Evolutionary conservation across 2,329 filamentous ascomycete genomes (phyloP), one percentile per base, ranked within the genome.

Genomic region (Teratosphaeriaceae sp.): DNA sequence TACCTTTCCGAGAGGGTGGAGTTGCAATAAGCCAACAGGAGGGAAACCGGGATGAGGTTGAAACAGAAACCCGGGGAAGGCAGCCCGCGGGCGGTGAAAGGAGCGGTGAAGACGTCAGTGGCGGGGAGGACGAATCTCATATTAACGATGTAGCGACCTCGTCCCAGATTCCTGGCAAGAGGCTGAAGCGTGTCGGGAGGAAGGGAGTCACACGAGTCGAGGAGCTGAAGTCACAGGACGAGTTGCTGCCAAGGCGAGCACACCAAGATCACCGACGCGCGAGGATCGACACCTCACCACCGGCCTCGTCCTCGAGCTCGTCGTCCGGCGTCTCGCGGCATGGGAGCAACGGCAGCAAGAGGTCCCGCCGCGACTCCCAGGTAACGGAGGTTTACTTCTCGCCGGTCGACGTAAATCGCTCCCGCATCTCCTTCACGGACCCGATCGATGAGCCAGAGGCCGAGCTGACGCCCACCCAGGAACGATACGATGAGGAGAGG

Each of bases 301-400:
- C 27, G 11, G 27, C 27, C 5, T 11, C 13, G 5, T 34, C 15
- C 6, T 19, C 31, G 15, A 3, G 11, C 8, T 34, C 31, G 15
- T 34, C n/a, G 15, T 9, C 31, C 8, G 9, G n/a, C n/a, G n/a
- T 18, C 9, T 34, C 31, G 18, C 18, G 31, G 8, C 6, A 34
- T 34, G 31, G 9, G 15, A 34, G 31, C 31, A 15, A 12, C 27
- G 15, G 27, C 27, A 30, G 27, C 12, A 30, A n/a, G n/a, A n/a
- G 27, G 15, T 30, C 31, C 18, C 4, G 31, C 31, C 31, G 31
- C 18, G 21, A 44, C 5, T 42, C 38, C 5, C 33, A 45, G 13
- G 37, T 38, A 18, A 40, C 41, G 18, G 54, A 56, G 8, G 52
- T 59, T 9, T 59, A 56, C 43, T 59, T 59, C 37, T 52, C 50